These are phyloP conservation scores for Plantago rigida DNA, from an alignment of 305 asterid genomes.

Conservation along the genomic window DNA sequence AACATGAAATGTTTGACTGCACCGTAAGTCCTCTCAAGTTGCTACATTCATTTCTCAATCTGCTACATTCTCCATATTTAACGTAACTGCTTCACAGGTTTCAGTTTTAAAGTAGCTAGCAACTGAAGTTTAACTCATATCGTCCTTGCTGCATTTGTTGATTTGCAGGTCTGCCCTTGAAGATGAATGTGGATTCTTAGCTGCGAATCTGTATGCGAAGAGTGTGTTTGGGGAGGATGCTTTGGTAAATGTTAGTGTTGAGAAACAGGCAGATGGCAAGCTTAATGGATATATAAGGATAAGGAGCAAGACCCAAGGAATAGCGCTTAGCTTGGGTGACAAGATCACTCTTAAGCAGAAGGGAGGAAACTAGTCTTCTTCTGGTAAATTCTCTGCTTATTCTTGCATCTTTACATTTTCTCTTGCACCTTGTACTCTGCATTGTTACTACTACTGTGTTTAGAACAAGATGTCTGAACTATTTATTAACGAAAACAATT, in stretches of 20 bases:
- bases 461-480: too few species aligned
- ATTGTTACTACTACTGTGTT: too few species aligned
- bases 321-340: constrained; percentile 98
- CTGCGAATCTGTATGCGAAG: constrained; percentile 93
- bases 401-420: too few species aligned
- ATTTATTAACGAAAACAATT: too few species aligned
- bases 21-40: constrained; percentile 38
- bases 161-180: constrained; percentile 80
- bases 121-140: background rate
- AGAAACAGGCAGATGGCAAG: constrained; percentile 82
- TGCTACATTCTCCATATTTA: background rate
- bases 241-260: constrained; percentile 89
- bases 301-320: constrained; percentile 99
- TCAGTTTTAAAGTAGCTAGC: too few species aligned
- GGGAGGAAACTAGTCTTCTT: constrained; percentile 72
- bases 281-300: constrained; percentile 90
- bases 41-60: background rate
- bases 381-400: constrained; percentile 24
- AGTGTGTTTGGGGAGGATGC: constrained; percentile 99
- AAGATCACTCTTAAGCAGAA: constrained; percentile 97
- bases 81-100: too few species aligned
- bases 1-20: constrained; percentile 96
- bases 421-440: too few species aligned
- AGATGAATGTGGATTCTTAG: constrained; percentile 96
- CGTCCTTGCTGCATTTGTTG: constrained; percentile 9